Base-by-base conservation (phyloP, 352 stramenopile genomes). In the Nothophytophthora sp. region DNA sequence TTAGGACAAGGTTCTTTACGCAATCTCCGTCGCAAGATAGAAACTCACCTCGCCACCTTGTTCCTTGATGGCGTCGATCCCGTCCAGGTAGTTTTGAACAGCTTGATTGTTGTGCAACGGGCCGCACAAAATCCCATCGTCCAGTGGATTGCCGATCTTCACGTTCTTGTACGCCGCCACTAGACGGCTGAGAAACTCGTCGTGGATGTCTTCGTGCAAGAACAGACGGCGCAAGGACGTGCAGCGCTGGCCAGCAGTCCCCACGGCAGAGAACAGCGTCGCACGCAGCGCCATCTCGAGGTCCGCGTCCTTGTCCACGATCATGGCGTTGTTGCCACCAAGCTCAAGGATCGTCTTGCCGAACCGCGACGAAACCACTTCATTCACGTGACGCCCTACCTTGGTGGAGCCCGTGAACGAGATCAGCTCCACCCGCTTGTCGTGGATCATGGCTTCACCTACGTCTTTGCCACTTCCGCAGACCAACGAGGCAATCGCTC, bases 321-420 rank as follows among this genome's bases (percentile, higher is more conserved):
- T 96, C 78, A 96, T 97, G 11, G 90, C 91, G 55, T 97, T 98
- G 71, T 98, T 98, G 35, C 91, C 91, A 18, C 91, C 90, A 4
- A 97, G 66, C 50, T 98, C 91, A 4, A 98, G 75, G 50, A 98
- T 92, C 25, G 81, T 88, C 67, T 96, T 95, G 53, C 90, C 91
- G 60, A 97, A 97, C 41, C 91, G 83, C 6, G 70, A 71, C n/a
- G 84, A 88, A 19, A 98, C 88, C 16, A 90, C 70, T 44, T 93
- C 57, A 47, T 92, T 93, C 36, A 97, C 90, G 41, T 95, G 75
- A 39, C 83, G 81, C 23, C 91, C 90, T 10, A 96, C 84, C 50
- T 86, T 81, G 10, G 90, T 97, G 9, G 83, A 96, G 6, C 91
- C 91, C 15, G 91, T 98, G 68, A 97, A 97, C 18, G 88, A 97